Percentiles rank a stretch among this genome's conserved stretches.
These are phyloP conservation scores for Boletus rubescentipes DNA, from an alignment of 768 basidiomycete genomes.

Conservation along the genomic window DNA sequence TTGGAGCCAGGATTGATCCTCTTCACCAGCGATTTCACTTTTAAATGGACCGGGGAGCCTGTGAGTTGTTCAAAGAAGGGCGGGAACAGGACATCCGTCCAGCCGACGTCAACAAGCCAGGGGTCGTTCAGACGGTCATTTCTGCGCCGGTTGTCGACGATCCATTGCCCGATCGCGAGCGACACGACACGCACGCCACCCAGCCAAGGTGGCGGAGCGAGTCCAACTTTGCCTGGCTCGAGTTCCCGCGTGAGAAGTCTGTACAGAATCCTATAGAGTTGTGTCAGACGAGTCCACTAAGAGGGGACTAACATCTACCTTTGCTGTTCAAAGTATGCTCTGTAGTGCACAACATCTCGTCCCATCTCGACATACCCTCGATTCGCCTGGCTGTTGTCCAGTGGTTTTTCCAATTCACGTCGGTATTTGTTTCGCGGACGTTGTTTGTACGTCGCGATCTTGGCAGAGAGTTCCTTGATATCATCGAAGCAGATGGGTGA, in stretches of 20 bases:
- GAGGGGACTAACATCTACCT: constrained; percentile 17
- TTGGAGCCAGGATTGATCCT: constrained; percentile 15
- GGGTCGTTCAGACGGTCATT: constrained; percentile 33
- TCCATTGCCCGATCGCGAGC: constrained; percentile 37
- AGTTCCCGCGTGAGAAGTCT: constrained; percentile 25
- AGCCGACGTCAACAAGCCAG: constrained; percentile 38
- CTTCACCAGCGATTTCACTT: constrained; percentile 3
- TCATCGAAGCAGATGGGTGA: constrained; percentile 47
- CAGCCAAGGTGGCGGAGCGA: constrained; percentile 34
- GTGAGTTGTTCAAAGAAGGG: constrained; percentile 20
- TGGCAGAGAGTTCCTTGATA: constrained; percentile 34
- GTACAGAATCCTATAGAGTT: constrained; percentile 32
- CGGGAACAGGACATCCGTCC: constrained; percentile 39
- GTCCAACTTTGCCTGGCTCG: constrained; percentile 31
- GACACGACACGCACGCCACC: constrained; percentile 33
- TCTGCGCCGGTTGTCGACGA: constrained; percentile 32
- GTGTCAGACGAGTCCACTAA: background rate
- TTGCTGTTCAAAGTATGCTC: constrained; percentile 50
- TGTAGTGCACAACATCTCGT: constrained; percentile 22
- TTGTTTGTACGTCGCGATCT: constrained; percentile 39
- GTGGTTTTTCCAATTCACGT: constrained; percentile 5
- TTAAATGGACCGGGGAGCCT: constrained; percentile 20
- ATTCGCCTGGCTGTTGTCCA: constrained; percentile 46
- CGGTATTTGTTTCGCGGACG: constrained; percentile 36
- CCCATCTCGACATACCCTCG: constrained; percentile 31